Conservation (phyloP, 331 rosid species). For the Malus hybrid region DNA sequence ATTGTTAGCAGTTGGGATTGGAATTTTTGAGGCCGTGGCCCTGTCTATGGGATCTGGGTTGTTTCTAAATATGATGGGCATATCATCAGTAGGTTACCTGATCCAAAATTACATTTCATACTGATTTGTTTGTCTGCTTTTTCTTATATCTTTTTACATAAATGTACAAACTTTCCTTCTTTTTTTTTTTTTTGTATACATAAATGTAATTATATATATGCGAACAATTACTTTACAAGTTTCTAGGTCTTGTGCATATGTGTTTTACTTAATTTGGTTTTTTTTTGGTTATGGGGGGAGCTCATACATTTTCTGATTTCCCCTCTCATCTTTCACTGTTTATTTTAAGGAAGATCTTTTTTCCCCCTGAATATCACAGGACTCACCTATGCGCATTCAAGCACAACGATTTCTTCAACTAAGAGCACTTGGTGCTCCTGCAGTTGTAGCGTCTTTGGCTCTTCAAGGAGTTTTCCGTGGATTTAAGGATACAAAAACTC, state of each 20-base stretch:
- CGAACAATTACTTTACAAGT: neutral
- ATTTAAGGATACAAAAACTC: slow-evolving; percentile 90
- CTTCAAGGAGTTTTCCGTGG: slow-evolving; percentile 99
- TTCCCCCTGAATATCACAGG: slow-evolving; percentile 32
- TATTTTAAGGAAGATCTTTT: neutral
- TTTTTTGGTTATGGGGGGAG: neutral
- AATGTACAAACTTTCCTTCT: neutral
- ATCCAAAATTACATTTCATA: neutral
- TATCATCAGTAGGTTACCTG: slow-evolving; percentile 56
- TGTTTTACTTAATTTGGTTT: neutral
- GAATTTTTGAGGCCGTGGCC: slow-evolving; percentile 79
- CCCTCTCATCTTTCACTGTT: slow-evolving; percentile 8
- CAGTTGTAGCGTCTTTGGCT: slow-evolving; percentile 91
- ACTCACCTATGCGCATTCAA: slow-evolving; percentile 49
- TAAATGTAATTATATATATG: neutral
- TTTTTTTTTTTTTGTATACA: no score
- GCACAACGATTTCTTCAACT: slow-evolving; percentile 66
- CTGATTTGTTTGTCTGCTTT: neutral
- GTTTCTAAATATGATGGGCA: slow-evolving; percentile 68
- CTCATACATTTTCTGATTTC: neutral
- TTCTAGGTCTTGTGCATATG: neutral
- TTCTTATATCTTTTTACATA: neutral
- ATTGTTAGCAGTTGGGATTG: slow-evolving; percentile 69
- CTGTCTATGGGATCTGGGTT: slow-evolving; percentile 64
- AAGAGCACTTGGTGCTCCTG: slow-evolving; percentile 96